These are phyloP conservation scores for Plantago elongata DNA, from an alignment of 257 asterid species.

Conservation along the genomic window DNA sequence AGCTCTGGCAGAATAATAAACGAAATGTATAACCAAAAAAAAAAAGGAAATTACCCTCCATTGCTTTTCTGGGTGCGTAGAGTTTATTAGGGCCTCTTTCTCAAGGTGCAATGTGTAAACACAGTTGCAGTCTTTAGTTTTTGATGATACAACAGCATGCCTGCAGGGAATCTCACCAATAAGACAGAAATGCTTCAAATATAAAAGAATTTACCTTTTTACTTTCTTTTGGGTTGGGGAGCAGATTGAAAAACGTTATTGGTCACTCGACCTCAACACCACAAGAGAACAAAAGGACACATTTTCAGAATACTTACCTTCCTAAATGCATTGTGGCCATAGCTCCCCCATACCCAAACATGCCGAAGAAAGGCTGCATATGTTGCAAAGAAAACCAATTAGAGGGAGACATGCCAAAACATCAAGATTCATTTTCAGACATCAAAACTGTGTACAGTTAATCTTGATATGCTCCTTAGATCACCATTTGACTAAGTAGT, in stretches of 20 bases:
- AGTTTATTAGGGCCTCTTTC: constrained; percentile 53
- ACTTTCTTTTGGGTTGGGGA: not conserved
- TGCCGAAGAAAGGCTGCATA: constrained; percentile 79
- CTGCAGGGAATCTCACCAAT: constrained; percentile 28
- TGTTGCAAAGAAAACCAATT: constrained; percentile 10
- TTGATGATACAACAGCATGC: constrained; percentile 57
- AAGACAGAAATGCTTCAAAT: not conserved
- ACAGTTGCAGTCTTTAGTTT: constrained; percentile 44
- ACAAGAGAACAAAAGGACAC: constrained; percentile 11
- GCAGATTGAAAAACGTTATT: not conserved
- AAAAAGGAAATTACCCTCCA: constrained; percentile 52
- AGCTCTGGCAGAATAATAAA: constrained; percentile 2
- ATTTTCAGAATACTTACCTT: constrained; percentile 39
- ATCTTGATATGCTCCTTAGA: too few relatives aligned
- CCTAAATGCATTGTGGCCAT: constrained; percentile 78
- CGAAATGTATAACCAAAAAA: constrained; percentile 2
- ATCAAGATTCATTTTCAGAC: not conserved
- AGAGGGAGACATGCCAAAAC: constrained; percentile 3
- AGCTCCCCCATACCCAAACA: constrained; percentile 84
- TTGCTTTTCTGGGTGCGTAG: constrained; percentile 36
- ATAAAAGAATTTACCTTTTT: not conserved
- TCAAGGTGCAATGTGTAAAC: constrained; percentile 53
- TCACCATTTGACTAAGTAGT: too few relatives aligned
- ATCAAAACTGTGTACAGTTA: too few relatives aligned
- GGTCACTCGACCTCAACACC: not conserved